These are phyloP conservation scores for Fusarium torreyae DNA, from an alignment of 2,329 filamentous ascomycete genomes.

Conservation along the genomic window DNA sequence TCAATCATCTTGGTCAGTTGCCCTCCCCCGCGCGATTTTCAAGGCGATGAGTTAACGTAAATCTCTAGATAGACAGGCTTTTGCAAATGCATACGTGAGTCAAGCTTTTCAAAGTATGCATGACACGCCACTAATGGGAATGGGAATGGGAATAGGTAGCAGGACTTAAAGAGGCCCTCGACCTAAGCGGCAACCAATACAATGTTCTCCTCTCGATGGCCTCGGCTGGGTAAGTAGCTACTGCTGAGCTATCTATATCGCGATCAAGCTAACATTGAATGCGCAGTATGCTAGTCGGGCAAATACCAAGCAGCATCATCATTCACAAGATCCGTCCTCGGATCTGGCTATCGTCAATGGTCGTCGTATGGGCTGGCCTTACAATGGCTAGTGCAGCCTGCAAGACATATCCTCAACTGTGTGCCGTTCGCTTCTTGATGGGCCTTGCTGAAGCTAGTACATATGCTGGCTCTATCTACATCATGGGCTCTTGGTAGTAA, in stretches of 20 bases:
- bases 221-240: constrained; percentile 47
- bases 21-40: rapidly evolving
- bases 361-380: constrained; percentile 71
- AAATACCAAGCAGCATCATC: constrained; percentile 70
- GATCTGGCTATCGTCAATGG: constrained; percentile 72
- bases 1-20: constrained; percentile 26
- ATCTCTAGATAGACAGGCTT: constrained; percentile 24
- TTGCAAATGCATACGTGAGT: constrained; percentile 40
- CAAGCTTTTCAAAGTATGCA: rapidly evolving
- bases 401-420: constrained; percentile 51
- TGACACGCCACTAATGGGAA: rapidly evolving
- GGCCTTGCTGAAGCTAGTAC: constrained; percentile 50
- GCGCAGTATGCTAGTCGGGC: too few species aligned
- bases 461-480: constrained; percentile 53
- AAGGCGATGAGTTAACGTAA: neutral
- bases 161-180: constrained; percentile 61
- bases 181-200: constrained; percentile 58
- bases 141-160: constrained; percentile 51
- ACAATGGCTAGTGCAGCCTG: constrained; percentile 60
- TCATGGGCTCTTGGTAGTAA: constrained; percentile 65
- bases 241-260: too few species aligned
- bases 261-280: too few species aligned
- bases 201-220: constrained; percentile 51
- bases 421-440: constrained; percentile 48
- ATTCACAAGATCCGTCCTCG: constrained; percentile 73